Percentiles rank a stretch among this genome's conserved stretches.
Evolutionary conservation across 2,329 filamentous ascomycete species (phyloP).

Genomic region (Tricladium varicosporioides): DNA sequence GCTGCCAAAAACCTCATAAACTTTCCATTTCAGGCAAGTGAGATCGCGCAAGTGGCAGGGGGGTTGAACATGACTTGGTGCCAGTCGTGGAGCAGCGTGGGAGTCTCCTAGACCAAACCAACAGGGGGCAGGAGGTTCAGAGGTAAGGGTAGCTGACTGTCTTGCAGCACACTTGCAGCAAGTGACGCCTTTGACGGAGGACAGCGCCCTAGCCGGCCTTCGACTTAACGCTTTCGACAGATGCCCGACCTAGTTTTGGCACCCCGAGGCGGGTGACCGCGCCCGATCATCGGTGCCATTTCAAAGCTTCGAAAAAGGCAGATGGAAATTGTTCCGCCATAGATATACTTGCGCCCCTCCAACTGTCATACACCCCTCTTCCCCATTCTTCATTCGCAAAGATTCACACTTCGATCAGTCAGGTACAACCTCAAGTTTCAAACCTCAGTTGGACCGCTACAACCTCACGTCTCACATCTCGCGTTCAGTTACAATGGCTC

Average conservation of each 20-base stretch:
- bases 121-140: neutral
- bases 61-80: neutral
- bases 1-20: neutral
- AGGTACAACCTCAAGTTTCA: neutral
- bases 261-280: constrained; percentile 18
- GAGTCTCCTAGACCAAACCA: neutral
- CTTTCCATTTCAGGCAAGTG: constrained; percentile 9
- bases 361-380: constrained; percentile 20
- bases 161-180: neutral
- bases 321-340: constrained; percentile 28
- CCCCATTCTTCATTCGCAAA: constrained; percentile 10
- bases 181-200: constrained; percentile 3
- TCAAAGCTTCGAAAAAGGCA: constrained; percentile 17
- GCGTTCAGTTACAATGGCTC: constrained; percentile 25
- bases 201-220: neutral
- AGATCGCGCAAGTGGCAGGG: constrained; percentile 7
- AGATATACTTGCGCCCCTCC: constrained; percentile 28
- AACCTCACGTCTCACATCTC: constrained; percentile 1
- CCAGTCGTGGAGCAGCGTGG: neutral
- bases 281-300: constrained; percentile 29
- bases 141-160: neutral
- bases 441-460: neutral
- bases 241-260: constrained; percentile 8
- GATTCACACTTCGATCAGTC: neutral
- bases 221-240: constrained; percentile 1